Conservation (phyloP, 2,329 filamentous ascomycete species). For the Huntiella omanensis region DNA sequence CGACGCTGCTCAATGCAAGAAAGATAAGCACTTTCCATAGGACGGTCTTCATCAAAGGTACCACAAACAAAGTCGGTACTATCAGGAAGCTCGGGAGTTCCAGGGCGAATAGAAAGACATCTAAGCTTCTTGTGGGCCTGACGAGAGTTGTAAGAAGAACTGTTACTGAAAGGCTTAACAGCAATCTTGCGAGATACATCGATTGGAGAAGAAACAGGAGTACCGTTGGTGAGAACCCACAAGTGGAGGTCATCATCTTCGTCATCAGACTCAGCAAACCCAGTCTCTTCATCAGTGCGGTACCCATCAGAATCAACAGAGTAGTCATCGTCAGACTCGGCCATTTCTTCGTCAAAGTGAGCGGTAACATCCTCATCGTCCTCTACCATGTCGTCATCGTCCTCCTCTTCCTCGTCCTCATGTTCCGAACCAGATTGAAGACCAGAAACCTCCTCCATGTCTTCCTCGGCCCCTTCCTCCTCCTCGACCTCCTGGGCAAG, state of each 20-base stretch:
- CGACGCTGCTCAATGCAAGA: slow-evolving; percentile 67
- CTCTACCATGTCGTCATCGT: slow-evolving; percentile 29
- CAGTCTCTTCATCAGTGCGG: slow-evolving; percentile 52
- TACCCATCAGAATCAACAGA: slow-evolving; percentile 46
- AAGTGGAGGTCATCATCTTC: slow-evolving; percentile 43
- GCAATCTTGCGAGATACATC: neutral
- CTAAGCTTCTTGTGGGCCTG: slow-evolving; percentile 19
- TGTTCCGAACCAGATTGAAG: slow-evolving; percentile 21
- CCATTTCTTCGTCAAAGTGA: slow-evolving; percentile 34
- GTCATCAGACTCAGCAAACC: slow-evolving; percentile 50
- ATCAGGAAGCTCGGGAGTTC: slow-evolving; percentile 73
- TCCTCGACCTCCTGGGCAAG: slow-evolving; percentile 81
- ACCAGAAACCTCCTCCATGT: slow-evolving; percentile 16
- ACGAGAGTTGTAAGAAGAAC: slow-evolving; percentile 39
- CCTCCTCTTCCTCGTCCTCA: slow-evolving; percentile 28
- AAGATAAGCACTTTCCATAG: slow-evolving; percentile 84
- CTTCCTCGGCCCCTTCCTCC: slow-evolving; percentile 58
- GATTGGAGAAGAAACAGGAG: slow-evolving; percentile 5
- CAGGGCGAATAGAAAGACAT: slow-evolving; percentile 38
- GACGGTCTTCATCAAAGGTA: slow-evolving; percentile 85
- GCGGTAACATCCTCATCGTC: slow-evolving; percentile 31
- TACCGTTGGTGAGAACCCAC: slow-evolving; percentile 33
- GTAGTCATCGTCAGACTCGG: slow-evolving; percentile 32
- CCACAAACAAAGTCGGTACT: slow-evolving; percentile 99
- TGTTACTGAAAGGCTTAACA: slow-evolving; percentile 21